phyloP scores from a whole-genome alignment of 768 basidiomycete genomes.

The Kockovaella imperatae region DNA sequence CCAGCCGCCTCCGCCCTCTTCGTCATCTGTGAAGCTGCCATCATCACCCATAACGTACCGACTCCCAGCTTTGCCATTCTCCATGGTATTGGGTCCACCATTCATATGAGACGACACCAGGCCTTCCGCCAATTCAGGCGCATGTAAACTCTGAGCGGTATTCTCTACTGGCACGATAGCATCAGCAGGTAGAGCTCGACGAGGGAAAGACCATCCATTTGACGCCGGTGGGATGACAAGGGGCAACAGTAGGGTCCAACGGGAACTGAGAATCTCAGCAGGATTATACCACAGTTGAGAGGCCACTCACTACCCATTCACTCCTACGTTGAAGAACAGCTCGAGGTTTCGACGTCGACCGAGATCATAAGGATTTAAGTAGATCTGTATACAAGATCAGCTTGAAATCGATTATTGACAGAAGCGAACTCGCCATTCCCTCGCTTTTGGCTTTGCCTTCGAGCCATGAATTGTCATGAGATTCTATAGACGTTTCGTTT shows the following conservation, averaged over 20 bases:
- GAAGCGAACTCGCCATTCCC: slow-evolving; percentile 54
- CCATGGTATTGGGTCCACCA: slow-evolving; percentile 47
- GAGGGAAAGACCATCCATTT: slow-evolving; percentile 55
- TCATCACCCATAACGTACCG: slow-evolving; percentile 10
- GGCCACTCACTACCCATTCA: slow-evolving; percentile 67
- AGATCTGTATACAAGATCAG: slow-evolving; percentile 50
- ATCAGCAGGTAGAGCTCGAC: slow-evolving; percentile 16
- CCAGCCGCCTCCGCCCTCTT: slow-evolving; percentile 44
- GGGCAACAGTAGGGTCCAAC: slow-evolving; percentile 73
- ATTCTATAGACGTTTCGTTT: slow-evolving; percentile 85
- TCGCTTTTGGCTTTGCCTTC: slow-evolving; percentile 59
- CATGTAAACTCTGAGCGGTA: slow-evolving; percentile 7
- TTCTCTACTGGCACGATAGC: neutral
- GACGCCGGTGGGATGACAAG: slow-evolving; percentile 70
- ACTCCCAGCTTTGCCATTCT: slow-evolving; percentile 54
- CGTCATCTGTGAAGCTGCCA: slow-evolving; percentile 77
- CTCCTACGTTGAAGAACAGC: slow-evolving; percentile 80
- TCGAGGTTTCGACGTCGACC: slow-evolving; percentile 69
- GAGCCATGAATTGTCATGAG: slow-evolving; percentile 77
- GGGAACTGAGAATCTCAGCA: slow-evolving; percentile 51
- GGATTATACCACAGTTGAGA: neutral
- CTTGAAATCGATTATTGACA: neutral
- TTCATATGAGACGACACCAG: slow-evolving; percentile 50
- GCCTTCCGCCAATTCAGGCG: slow-evolving; percentile 30
- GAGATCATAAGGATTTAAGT: slow-evolving; percentile 85